These are phyloP conservation scores for Bretschneidera sinensis DNA, from an alignment of 345 rosid genomes.

Conservation along the genomic window DNA sequence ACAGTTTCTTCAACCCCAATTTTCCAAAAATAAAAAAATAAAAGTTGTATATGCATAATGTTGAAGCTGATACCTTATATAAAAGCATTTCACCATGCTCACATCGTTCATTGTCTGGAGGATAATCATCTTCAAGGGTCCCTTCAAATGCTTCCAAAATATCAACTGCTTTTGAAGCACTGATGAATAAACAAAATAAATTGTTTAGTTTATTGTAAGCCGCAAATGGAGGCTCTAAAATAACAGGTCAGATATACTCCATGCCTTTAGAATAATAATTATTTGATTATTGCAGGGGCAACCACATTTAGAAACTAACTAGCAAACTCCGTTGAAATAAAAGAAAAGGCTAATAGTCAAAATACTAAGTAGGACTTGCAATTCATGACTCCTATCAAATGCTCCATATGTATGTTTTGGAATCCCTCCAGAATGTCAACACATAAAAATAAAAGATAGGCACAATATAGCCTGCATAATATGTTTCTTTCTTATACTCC, in stretches of 20 bases:
- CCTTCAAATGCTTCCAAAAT: slow-evolving; percentile 99
- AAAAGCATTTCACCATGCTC: slow-evolving; percentile 99
- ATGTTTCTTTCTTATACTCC: too few relatives aligned
- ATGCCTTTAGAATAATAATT: background rate
- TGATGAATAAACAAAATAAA: slow-evolving; percentile 22
- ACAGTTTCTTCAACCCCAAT: background rate
- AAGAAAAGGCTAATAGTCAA: too few relatives aligned
- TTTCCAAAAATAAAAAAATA: too few relatives aligned
- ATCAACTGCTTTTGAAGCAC: slow-evolving; percentile 95
- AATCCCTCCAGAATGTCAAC: background rate
- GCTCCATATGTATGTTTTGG: too few relatives aligned
- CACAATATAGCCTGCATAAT: too few relatives aligned
- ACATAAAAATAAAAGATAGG: background rate
- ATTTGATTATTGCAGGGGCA: too few relatives aligned
- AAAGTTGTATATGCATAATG: background rate
- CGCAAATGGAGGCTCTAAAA: too few relatives aligned
- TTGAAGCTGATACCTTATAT: slow-evolving; percentile 61
- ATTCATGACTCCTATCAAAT: too few relatives aligned
- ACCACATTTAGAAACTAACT: too few relatives aligned
- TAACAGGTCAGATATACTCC: background rate
- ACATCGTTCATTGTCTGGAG: slow-evolving; percentile 92
- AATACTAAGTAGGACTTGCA: too few relatives aligned
- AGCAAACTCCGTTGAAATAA: too few relatives aligned
- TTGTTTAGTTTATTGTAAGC: too few relatives aligned
- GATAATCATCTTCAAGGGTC: slow-evolving; percentile 95